Evolutionary conservation across 257 asterid genomes (phyloP), one percentile per base, ranked within the genome.

Genomic region (Solanum chilense): DNA sequence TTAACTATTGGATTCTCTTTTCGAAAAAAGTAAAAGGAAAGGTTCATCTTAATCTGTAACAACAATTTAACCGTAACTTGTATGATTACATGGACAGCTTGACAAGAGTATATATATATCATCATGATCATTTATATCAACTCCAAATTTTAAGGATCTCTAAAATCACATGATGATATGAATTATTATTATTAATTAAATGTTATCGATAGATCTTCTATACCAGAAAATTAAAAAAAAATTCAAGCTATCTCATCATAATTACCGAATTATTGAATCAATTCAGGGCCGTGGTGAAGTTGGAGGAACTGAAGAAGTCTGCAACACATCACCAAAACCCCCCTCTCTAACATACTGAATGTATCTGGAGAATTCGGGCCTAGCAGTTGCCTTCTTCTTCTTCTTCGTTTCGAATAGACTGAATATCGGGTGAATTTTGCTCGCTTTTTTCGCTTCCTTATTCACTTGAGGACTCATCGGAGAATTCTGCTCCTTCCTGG

Each of bases 291-390:
- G 85, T 68, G 64, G 87, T 39, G 31, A 86, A 87, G 71, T 45
- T 77, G 87, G 88, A 56, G 35, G 85, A 49, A 86, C 89, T 41
- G 86, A 47, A 3, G 73, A 83, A 33, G 77, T 58, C 84, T 89
- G 92, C 90, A 91, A 89, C 2, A 74, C 56, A 60, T 97, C 98
- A 27, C 56, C 39, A 62, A 62, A 83, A 10, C 86, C 86, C 27
- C 96, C 98, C 78, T 96, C 98, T 92, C 86, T 94, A 41, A 96
- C 81, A 86, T 96, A 96, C 89, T 95, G 92, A 87, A 95, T 33
- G 84, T 96, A 96, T 86, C 98, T 95, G 0, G 96, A 93, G 89
- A 96, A 93, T 80, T 95, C 98, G 0, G 99, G 98, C 71, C 90
- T 95, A 3, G 97, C 93, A 1, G 98, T 90, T 3, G 90, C 91